phyloP scores from a whole-genome alignment of 208 protist species.

The Trypanosomatidae sp. region DNA sequence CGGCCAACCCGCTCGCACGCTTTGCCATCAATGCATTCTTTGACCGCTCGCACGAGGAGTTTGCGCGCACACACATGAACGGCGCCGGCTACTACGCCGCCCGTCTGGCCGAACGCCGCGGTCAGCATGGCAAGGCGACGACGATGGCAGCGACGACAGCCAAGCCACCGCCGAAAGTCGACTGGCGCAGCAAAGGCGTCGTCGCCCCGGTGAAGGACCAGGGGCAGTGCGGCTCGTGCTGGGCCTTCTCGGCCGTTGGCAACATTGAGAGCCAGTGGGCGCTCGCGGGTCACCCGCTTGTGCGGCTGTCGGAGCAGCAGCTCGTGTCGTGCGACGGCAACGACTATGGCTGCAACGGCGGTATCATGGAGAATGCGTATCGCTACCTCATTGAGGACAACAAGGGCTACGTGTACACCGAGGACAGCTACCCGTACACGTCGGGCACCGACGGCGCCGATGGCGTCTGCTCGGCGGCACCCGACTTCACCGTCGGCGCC shows the following conservation, averaged over 20 bases:
- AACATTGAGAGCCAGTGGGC: constrained; percentile 56
- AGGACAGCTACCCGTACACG: constrained; percentile 71
- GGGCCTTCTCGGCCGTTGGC: constrained; percentile 85
- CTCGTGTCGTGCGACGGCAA: constrained; percentile 87
- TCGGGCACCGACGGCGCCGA: constrained; percentile 18
- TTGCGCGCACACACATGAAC: constrained; percentile 22
- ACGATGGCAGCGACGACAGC: too few relatives aligned
- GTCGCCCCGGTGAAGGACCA: constrained; percentile 92
- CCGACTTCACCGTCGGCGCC: constrained; percentile 26
- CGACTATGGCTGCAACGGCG: constrained; percentile 77
- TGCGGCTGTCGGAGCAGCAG: constrained; percentile 86
- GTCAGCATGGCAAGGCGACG: too few relatives aligned
- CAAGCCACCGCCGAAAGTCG: too few relatives aligned
- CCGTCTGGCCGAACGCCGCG: too few relatives aligned
- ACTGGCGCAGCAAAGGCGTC: constrained; percentile 73
- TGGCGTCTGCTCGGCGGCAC: constrained; percentile 17
- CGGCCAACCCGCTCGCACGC: too few relatives aligned
- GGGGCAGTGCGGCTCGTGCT: constrained; percentile 91
- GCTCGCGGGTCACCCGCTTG: constrained; percentile 38
- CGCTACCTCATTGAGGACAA: constrained; percentile 47
- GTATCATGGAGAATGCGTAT: constrained; percentile 77
- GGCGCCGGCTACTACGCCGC: constrained; percentile 8
- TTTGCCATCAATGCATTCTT: too few relatives aligned
- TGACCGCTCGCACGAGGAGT: constrained; percentile 42
- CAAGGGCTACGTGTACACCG: constrained; percentile 48